phyloP scores from a whole-genome alignment of 106 monocot species.

The Ottelia alismoides region DNA sequence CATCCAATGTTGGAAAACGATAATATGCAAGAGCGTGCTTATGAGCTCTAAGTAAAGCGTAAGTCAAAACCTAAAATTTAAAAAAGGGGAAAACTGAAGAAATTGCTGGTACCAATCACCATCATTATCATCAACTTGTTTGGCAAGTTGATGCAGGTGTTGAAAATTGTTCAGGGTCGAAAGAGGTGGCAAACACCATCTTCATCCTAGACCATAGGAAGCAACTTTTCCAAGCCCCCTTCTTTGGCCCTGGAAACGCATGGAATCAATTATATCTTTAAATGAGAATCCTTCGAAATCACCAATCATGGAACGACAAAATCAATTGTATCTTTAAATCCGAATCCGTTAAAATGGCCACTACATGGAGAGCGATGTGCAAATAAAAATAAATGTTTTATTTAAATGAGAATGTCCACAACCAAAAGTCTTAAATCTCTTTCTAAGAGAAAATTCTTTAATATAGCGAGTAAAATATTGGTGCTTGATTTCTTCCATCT shows the following conservation, averaged over 20 bases:
- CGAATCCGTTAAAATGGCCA: background rate
- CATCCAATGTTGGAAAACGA: no score
- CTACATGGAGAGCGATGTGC: background rate
- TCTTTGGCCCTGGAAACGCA: conserved; percentile 56
- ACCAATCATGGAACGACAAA: background rate
- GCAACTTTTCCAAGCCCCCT: conserved; percentile 61
- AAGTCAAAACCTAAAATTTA: conserved; percentile 3
- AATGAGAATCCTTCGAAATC: background rate
- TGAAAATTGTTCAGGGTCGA: conserved; percentile 16
- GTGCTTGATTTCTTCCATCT: no score
- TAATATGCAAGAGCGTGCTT: no score
- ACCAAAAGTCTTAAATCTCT: background rate
- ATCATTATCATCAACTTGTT: conserved; percentile 1
- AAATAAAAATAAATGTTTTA: no score
- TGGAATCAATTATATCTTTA: conserved; percentile 26
- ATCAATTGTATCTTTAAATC: background rate
- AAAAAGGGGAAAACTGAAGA: background rate
- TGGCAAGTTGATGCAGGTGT: conserved; percentile 19
- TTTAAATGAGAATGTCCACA: no score
- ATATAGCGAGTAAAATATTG: no score
- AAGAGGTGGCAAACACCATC: conserved; percentile 25
- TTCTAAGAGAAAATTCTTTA: conserved; percentile 1
- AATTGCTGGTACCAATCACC: conserved; percentile 5
- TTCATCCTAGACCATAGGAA: conserved; percentile 45
- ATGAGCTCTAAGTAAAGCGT: no score